Base-by-base conservation (phyloP, 75 land plant genomes). In the Azolla pinnata region DNA sequence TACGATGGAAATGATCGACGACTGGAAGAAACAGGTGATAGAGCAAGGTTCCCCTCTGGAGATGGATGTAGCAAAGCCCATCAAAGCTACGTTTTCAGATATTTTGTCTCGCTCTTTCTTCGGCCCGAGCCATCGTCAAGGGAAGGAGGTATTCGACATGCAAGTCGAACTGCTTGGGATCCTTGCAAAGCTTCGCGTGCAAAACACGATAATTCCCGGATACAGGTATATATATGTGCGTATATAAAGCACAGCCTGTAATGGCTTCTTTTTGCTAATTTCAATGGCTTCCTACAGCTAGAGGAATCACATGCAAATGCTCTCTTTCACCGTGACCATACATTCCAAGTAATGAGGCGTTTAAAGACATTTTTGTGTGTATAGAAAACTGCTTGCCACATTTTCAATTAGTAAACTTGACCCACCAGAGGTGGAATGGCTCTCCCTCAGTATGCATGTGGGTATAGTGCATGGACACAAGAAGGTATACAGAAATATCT, bases 61-160 rank as follows among this genome's bases (percentile, higher is more conserved):
- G 26, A 33, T 72, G 12, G 70, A 61, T 10, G 63, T 60, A 17
- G 44, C 32, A 9, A 29, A 58, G 44, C 32, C 59, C 54, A 29
- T 72, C 16, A 49, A 19, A 2, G 26, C 21, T 23, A 54, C 60
- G 2, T n/a, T 70, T n/a, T 29, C 55, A 16, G 61, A 66, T 25
- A 62, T 70, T 30, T 54, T 76, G 27, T 61, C 79, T 1, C 56
- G 44, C 19, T 62, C 79, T 12, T 62, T 71, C 0, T 70, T 76
- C 53, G 68, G 79, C 7, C 29, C 33, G 8, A 70, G 69, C 50
- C 61, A 71, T 38, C 54, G 52, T 23, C 56, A 61, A 45, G 74
- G 69, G 16, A 76, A 49, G 34, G n/a, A 28, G 21, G 63, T 66
- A 2, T 66, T 65, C 54, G 42, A 71, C 20, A 56, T 42, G 25